phyloP scores from a whole-genome alignment of 176 grass and related monocot genomes.

The barley (Hordeum vulgare) region DNA sequence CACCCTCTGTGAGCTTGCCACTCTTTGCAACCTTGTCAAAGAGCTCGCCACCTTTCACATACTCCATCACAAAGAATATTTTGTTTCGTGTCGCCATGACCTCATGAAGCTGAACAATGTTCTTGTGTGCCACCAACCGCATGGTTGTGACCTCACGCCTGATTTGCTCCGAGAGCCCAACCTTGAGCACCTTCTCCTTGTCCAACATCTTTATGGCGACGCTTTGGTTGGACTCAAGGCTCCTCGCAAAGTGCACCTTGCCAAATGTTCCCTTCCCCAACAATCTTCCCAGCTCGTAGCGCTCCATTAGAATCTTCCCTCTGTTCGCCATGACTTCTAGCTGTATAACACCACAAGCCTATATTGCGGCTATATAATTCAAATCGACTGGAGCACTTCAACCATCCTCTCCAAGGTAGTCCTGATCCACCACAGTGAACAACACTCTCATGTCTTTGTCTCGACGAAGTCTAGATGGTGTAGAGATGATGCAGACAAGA shows the following conservation, averaged over 20 bases:
- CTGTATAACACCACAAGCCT: neutral
- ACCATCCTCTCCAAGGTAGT: conserved; percentile 58
- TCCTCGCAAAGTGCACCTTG: conserved; percentile 60
- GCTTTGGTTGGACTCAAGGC: conserved; percentile 31
- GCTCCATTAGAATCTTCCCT: conserved; percentile 45
- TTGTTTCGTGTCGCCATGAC: conserved; percentile 64
- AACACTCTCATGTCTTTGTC: conserved; percentile 37
- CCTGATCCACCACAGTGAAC: conserved; percentile 30
- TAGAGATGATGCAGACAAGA: neutral
- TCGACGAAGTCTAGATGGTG: conserved; percentile 15
- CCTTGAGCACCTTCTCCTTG: conserved; percentile 48
- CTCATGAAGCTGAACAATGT: conserved; percentile 62
- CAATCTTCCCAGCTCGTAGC: conserved; percentile 62
- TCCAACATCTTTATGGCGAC: conserved; percentile 63
- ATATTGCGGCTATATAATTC: neutral
- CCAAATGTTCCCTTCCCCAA: conserved; percentile 67
- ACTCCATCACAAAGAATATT: conserved; percentile 78
- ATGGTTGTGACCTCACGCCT: conserved; percentile 62
- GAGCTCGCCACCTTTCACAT: conserved; percentile 60
- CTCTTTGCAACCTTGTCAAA: conserved; percentile 48
- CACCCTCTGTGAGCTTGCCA: conserved; percentile 46
- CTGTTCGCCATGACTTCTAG: conserved; percentile 26
- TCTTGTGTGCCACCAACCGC: conserved; percentile 51
- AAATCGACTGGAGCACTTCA: conserved; percentile 26
- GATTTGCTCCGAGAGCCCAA: conserved; percentile 57